phyloP scores from a whole-genome alignment of 179 eudicot genomes.

The Corrigiola litoralis region DNA sequence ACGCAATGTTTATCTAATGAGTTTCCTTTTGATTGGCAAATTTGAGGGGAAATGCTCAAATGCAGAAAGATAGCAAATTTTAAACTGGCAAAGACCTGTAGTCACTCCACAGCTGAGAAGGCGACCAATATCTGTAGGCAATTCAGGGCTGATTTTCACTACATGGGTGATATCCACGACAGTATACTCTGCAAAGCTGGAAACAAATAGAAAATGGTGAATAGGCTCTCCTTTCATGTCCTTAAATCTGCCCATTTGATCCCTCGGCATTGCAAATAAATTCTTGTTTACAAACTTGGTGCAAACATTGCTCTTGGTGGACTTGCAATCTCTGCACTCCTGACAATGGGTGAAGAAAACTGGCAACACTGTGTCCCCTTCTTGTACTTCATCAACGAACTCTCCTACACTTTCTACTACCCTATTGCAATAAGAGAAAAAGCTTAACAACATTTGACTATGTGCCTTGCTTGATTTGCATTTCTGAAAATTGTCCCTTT shows the following conservation, averaged over 20 bases:
- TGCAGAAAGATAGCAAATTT: background rate
- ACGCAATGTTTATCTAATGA: too few relatives aligned
- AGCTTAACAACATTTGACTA: too few relatives aligned
- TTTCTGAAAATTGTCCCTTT: too few relatives aligned
- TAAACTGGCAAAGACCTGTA: constrained; percentile 40
- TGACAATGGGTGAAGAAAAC: constrained; percentile 37
- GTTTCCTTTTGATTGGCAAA: too few relatives aligned
- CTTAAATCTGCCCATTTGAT: constrained; percentile 26
- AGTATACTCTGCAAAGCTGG: constrained; percentile 61
- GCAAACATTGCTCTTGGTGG: constrained; percentile 51
- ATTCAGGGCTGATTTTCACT: constrained; percentile 48
- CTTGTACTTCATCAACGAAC: constrained; percentile 40
- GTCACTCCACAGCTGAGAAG: constrained; percentile 69
- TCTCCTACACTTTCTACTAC: constrained; percentile 60
- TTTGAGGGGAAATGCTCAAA: too few relatives aligned
- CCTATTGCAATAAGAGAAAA: too few relatives aligned
- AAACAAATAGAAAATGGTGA: constrained; percentile 49
- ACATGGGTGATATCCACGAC: constrained; percentile 50
- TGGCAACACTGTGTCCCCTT: constrained; percentile 52
- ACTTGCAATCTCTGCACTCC: constrained; percentile 54
- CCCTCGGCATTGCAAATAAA: constrained; percentile 26
- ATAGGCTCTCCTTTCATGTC: constrained; percentile 35
- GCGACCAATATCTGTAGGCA: constrained; percentile 57
- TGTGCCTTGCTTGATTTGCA: too few relatives aligned
- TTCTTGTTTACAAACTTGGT: constrained; percentile 25